Conservation (phyloP, 192 early-diverging fungal genomes). For the Chytriomyces sp. region DNA sequence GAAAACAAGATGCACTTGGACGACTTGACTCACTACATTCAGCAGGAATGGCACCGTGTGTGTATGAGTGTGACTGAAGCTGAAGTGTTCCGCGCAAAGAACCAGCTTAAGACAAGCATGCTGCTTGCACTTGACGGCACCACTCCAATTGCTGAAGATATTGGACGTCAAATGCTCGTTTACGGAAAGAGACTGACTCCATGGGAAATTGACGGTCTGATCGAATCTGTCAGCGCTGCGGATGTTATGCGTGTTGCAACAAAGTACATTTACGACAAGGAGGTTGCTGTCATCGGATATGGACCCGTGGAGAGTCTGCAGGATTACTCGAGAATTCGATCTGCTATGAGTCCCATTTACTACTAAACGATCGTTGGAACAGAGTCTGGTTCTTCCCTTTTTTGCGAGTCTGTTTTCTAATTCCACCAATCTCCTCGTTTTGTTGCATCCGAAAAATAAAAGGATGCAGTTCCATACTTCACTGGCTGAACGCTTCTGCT, state of each 20-base stretch:
- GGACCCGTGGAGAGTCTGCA: slow-evolving; percentile 88
- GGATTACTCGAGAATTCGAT: slow-evolving; percentile 87
- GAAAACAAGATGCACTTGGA: slow-evolving; percentile 83
- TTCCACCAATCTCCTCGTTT: no score
- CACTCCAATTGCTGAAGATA: slow-evolving; percentile 96
- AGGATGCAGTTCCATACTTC: no score
- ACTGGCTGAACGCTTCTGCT: no score
- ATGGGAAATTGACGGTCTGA: slow-evolving; percentile 83
- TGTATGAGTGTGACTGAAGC: slow-evolving; percentile 82
- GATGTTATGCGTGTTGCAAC: slow-evolving; percentile 87
- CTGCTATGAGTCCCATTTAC: slow-evolving; percentile 72
- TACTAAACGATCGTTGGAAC: slow-evolving; percentile 31
- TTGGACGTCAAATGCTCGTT: slow-evolving; percentile 94
- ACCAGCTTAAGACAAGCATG: slow-evolving; percentile 95
- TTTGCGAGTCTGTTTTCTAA: not conserved
- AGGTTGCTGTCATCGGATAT: slow-evolving; percentile 80
- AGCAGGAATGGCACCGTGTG: slow-evolving; percentile 93
- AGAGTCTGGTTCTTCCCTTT: not conserved
- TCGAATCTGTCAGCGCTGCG: slow-evolving; percentile 82
- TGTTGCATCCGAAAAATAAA: no score
- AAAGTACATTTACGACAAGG: slow-evolving; percentile 89
- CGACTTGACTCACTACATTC: slow-evolving; percentile 85
- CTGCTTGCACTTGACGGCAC: slow-evolving; percentile 91
- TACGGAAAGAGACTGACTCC: slow-evolving; percentile 90
- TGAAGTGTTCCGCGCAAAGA: slow-evolving; percentile 97